Evolutionary conservation across 192 early-diverging fungal genomes (phyloP).

Genomic region (Rhizoclosmatium globosum): DNA sequence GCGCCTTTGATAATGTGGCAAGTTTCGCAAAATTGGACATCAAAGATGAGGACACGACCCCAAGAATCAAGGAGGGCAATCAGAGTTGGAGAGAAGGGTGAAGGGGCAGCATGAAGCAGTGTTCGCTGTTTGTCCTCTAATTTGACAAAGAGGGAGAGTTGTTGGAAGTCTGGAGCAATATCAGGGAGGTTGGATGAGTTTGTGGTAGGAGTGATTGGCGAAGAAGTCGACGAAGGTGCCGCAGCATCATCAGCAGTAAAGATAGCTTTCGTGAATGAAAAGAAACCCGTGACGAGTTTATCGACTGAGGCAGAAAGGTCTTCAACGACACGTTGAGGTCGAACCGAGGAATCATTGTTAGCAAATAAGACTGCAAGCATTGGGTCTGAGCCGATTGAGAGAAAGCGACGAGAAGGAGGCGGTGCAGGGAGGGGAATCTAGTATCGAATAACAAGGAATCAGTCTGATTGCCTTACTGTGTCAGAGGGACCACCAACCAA

Average conservation of each 20-base stretch:
- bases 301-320: slow-evolving; percentile 3
- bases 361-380: too few relatives aligned
- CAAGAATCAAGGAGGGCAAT: slow-evolving; percentile 21
- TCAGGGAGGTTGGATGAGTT: not conserved
- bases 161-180: not conserved
- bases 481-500: too few relatives aligned
- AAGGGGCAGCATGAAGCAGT: not conserved
- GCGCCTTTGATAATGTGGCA: slow-evolving; percentile 1
- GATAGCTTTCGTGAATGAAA: slow-evolving; percentile 7
- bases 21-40: not conserved
- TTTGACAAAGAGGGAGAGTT: not conserved
- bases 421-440: too few relatives aligned
- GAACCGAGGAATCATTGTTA: too few relatives aligned
- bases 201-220: not conserved
- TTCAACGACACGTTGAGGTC: not conserved
- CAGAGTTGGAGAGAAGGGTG: not conserved
- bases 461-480: too few relatives aligned
- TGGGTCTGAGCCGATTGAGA: too few relatives aligned
- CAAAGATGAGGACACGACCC: slow-evolving; percentile 15
- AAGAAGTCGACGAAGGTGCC: not conserved
- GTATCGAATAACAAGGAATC: too few relatives aligned
- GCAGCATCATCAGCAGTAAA: not conserved
- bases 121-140: not conserved
- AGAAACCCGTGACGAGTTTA: not conserved
- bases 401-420: too few relatives aligned